Evolutionary conservation across 2,329 filamentous ascomycete genomes (phyloP).

Genomic region (Cryphonectria carpinicola): DNA sequence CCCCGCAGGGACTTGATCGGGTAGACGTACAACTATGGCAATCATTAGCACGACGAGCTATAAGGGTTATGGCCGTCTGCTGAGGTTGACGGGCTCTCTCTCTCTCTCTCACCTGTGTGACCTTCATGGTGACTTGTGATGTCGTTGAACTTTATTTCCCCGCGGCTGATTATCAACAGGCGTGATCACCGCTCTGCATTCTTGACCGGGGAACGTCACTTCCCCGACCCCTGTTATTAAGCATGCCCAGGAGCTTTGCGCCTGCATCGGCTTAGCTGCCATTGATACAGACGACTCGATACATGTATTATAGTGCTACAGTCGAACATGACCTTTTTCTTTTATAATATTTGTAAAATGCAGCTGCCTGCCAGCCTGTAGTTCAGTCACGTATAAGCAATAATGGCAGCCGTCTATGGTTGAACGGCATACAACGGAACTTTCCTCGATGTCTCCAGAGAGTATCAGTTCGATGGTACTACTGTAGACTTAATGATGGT

Average conservation of each 20-base stretch:
- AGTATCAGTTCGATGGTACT: background rate
- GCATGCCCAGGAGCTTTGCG: background rate
- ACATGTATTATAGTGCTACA: background rate
- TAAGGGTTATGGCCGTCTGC: background rate
- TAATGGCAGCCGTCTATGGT: background rate
- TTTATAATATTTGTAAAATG: background rate
- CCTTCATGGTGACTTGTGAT: constrained; percentile 14
- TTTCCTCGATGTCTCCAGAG: no score
- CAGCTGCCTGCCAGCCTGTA: background rate
- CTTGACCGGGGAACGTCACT: background rate
- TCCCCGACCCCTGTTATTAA: background rate
- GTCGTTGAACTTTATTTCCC: background rate
- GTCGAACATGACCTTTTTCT: no score
- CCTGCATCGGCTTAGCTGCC: background rate
- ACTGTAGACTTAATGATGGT: background rate
- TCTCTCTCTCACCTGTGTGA: constrained; percentile 20
- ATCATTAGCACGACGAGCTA: constrained; percentile 14
- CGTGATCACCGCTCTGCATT: background rate
- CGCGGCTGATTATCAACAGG: background rate
- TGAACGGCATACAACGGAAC: no score
- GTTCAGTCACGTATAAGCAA: no score
- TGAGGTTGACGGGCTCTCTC: no score
- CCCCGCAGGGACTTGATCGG: constrained; percentile 75
- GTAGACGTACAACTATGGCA: constrained; percentile 66
- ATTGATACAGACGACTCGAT: background rate